Percentiles rank a stretch among this genome's conserved stretches.
Conservation (phyloP, 1,284 basidiomycete genomes). For the Cryptococcus jaspeensis region DNA sequence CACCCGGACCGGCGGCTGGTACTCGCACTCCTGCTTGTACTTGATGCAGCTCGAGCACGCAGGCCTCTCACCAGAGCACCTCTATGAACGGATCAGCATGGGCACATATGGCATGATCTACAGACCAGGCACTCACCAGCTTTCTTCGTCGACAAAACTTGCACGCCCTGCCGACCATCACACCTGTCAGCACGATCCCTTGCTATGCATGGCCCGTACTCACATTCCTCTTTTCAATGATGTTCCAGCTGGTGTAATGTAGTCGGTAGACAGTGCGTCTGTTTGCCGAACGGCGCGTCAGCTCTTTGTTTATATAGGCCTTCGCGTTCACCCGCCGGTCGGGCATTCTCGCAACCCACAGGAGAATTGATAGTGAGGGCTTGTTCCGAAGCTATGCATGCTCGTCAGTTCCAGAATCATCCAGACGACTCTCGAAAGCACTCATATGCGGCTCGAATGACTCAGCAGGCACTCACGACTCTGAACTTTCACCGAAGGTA, state of each 20-base stretch:
- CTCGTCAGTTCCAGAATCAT: no score
- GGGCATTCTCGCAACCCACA: no score
- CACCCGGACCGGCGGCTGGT: conserved; percentile 17
- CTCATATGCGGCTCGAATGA: no score
- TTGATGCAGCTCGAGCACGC: conserved; percentile 39
- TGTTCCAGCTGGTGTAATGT: conserved; percentile 11
- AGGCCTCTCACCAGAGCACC: conserved; percentile 40
- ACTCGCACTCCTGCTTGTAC: conserved; percentile 42
- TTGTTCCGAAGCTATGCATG: no score
- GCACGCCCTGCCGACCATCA: conserved; percentile 30
- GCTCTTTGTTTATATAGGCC: no score
- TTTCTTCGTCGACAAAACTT: conserved; percentile 44
- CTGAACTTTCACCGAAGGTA: no score
- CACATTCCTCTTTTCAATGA: conserved; percentile 18
- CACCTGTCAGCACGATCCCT: not conserved
- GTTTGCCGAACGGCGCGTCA: not conserved
- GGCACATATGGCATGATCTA: not conserved
- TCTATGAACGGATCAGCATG: conserved; percentile 16
- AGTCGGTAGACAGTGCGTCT: conserved; percentile 4
- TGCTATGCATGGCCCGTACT: not conserved
- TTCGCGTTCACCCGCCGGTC: no score
- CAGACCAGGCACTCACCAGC: conserved; percentile 23
- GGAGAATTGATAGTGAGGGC: no score
- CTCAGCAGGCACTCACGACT: no score
- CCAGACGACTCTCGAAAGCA: no score